phyloP scores from a whole-genome alignment of 176 grass and related monocot species.

The Musa troglodytarum region DNA sequence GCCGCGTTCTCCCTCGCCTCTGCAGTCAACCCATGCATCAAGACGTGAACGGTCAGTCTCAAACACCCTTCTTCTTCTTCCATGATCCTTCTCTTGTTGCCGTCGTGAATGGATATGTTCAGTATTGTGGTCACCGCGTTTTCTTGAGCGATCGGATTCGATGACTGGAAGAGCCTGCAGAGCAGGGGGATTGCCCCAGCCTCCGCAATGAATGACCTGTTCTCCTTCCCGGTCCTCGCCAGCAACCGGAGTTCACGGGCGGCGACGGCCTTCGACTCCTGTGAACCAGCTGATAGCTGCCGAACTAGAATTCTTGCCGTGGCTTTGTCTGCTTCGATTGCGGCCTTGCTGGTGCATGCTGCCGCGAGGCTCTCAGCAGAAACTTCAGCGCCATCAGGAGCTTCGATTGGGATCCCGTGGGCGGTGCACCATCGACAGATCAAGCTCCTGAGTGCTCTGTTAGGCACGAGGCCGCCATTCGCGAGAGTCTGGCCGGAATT shows the following conservation, averaged over 20 bases:
- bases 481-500: slow-evolving; percentile 56
- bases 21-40: slow-evolving; percentile 64
- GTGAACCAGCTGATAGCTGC: slow-evolving; percentile 32
- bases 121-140: slow-evolving; percentile 74
- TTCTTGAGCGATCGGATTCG: slow-evolving; percentile 64
- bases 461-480: slow-evolving; percentile 46
- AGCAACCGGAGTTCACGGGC: slow-evolving; percentile 66
- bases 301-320: slow-evolving; percentile 59
- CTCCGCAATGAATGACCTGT: slow-evolving; percentile 70
- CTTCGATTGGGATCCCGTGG: slow-evolving; percentile 54
- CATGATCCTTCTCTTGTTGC: slow-evolving; percentile 69
- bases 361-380: slow-evolving; percentile 37
- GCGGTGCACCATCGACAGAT: slow-evolving; percentile 69
- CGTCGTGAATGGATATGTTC: slow-evolving; percentile 78
- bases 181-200: slow-evolving; percentile 63
- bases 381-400: slow-evolving; percentile 45
- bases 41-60: slow-evolving; percentile 45
- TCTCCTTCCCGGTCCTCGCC: slow-evolving; percentile 66
- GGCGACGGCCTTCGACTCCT: slow-evolving; percentile 44
- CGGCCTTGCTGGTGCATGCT: slow-evolving; percentile 54
- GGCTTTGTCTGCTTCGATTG: slow-evolving; percentile 46
- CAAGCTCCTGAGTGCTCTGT: slow-evolving; percentile 51
- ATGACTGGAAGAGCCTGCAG: slow-evolving; percentile 35
- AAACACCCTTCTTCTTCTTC: slow-evolving; percentile 70
- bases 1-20: slow-evolving; percentile 89